phyloP scores from a whole-genome alignment of 2,329 filamentous ascomycete species.

The Tolypocladium paradoxum region DNA sequence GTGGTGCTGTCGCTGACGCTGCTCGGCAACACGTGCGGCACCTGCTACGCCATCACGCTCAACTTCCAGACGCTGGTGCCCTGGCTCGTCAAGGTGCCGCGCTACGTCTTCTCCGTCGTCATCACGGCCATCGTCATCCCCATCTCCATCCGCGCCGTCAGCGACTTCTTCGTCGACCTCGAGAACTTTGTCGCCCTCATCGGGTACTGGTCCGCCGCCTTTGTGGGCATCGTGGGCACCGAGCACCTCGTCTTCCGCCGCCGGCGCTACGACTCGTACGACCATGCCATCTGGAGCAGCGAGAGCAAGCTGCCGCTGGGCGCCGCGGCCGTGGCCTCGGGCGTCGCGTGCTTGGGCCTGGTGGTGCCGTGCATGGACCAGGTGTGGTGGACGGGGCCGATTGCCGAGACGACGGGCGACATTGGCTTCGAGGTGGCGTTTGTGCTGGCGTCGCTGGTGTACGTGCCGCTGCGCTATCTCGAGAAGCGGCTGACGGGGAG shows the following conservation, averaged over 20 bases:
- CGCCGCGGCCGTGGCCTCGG: constrained; percentile 34
- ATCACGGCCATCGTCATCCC: constrained; percentile 50
- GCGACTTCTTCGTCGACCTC: constrained; percentile 45
- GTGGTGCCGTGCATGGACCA: constrained; percentile 50
- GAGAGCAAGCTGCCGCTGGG: constrained; percentile 33
- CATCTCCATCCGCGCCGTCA: constrained; percentile 43
- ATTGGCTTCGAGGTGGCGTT: constrained; percentile 57
- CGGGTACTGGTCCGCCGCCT: constrained; percentile 48
- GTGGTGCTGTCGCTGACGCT: constrained; percentile 47
- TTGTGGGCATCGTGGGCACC: constrained; percentile 35
- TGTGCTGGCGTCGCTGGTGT: constrained; percentile 34
- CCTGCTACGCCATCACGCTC: constrained; percentile 51
- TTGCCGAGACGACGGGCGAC: constrained; percentile 49
- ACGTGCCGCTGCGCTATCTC: constrained; percentile 33
- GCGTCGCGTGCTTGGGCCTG: constrained; percentile 34
- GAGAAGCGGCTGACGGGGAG: constrained; percentile 27
- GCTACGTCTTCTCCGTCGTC: constrained; percentile 45
- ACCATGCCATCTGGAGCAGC: constrained; percentile 36
- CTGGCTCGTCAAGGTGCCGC: constrained; percentile 42
- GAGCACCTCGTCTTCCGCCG: constrained; percentile 39
- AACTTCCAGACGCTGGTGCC: constrained; percentile 55
- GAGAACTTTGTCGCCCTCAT: constrained; percentile 47
- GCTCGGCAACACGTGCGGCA: constrained; percentile 48
- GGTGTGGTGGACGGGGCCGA: constrained; percentile 50
- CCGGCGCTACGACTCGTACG: constrained; percentile 31